Conservation (phyloP, 208 protist species). For the Leishmania tarentolae region DNA sequence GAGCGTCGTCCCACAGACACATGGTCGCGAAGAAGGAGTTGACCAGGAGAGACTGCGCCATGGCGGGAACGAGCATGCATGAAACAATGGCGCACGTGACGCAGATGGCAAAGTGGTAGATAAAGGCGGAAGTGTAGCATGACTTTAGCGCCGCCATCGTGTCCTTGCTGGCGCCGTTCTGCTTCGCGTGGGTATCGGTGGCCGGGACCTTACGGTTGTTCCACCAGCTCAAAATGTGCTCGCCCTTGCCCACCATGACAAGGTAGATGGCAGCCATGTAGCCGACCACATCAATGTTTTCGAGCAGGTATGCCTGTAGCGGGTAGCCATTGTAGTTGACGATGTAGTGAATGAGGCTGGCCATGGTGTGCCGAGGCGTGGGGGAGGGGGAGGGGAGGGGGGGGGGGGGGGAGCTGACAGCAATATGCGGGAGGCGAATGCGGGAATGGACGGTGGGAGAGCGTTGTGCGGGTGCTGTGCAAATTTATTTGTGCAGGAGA, state of each 20-base stretch:
- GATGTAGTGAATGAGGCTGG: slow-evolving; percentile 26
- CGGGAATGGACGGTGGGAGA: background rate
- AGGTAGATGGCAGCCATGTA: slow-evolving; percentile 64
- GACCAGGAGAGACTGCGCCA: slow-evolving; percentile 23
- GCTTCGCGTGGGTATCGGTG: background rate
- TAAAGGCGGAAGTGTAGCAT: slow-evolving; percentile 30
- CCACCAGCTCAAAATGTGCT: slow-evolving; percentile 38
- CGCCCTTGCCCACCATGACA: slow-evolving; percentile 51
- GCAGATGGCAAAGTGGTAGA: slow-evolving; percentile 49
- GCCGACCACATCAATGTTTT: slow-evolving; percentile 50
- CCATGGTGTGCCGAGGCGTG: slow-evolving; percentile 15
- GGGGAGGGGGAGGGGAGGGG: background rate
- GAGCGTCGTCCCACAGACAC: slow-evolving; percentile 46
- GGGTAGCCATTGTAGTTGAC: slow-evolving; percentile 45
- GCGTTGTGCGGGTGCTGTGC: background rate
- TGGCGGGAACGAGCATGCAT: slow-evolving; percentile 32
- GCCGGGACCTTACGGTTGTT: slow-evolving; percentile 13
- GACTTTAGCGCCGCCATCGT: slow-evolving; percentile 15
- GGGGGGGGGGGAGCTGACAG: background rate
- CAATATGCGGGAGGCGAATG: background rate
- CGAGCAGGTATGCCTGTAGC: slow-evolving; percentile 37
- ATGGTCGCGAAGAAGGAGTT: slow-evolving; percentile 31
- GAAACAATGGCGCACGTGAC: slow-evolving; percentile 34
- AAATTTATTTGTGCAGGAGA: background rate
- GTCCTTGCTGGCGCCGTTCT: slow-evolving; percentile 15